Conservation (phyloP, 202 grass and related monocot genomes). For the Tripidium arundinaceum region DNA sequence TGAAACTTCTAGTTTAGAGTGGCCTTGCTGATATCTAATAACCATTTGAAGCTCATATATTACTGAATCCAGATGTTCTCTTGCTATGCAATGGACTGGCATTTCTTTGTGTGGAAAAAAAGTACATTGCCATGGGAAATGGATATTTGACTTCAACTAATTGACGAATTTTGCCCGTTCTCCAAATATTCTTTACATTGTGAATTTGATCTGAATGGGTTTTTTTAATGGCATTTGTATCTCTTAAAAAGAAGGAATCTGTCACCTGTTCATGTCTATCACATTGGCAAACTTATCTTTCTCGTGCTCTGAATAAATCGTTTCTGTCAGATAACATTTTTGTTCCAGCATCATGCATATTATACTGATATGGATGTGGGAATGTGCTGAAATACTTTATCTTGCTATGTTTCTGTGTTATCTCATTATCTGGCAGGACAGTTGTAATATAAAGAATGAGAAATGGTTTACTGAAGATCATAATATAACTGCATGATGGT, state of each 20-base stretch:
- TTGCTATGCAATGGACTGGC: not conserved
- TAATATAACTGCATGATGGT: not conserved
- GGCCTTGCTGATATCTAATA: not conserved
- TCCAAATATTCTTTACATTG: not conserved
- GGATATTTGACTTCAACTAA: not conserved
- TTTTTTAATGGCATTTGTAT: not conserved
- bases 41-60: not conserved
- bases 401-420: not conserved
- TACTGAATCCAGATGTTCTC: not conserved
- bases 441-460: not conserved
- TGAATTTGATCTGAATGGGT: not conserved
- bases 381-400: not conserved
- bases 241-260: constrained; percentile 3
- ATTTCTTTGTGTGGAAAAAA: not conserved
- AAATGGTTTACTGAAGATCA: not conserved
- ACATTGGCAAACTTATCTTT: not conserved
- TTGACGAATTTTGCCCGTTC: not conserved
- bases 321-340: constrained; percentile 39
- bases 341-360: not conserved
- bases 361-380: not conserved
- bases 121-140: not conserved
- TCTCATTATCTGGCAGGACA: not conserved
- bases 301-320: constrained; percentile 6
- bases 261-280: not conserved
- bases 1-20: not conserved